phyloP scores from a whole-genome alignment of 495 filamentous ascomycete genomes.

The Podospora bellae-mahoneyi region DNA sequence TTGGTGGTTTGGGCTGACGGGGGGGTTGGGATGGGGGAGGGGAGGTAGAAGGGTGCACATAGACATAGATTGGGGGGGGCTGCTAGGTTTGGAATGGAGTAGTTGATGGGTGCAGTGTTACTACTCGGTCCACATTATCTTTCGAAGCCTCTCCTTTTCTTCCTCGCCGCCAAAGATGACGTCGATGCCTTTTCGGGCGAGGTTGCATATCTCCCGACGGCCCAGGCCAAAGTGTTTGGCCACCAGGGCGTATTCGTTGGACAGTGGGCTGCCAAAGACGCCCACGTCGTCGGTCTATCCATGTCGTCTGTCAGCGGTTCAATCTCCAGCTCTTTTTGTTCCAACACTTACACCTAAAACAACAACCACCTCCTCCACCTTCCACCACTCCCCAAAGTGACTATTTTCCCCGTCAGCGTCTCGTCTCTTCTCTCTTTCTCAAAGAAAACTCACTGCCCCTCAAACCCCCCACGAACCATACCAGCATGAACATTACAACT shows the following conservation, averaged over 20 bases:
- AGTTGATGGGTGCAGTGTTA: too few species aligned
- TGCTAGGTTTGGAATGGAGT: too few species aligned
- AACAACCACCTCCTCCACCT: slow-evolving; percentile 34
- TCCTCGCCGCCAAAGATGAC: slow-evolving; percentile 62
- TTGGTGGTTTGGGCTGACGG: slow-evolving; percentile 41
- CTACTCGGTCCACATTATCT: slow-evolving; percentile 43
- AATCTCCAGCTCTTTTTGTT: background rate
- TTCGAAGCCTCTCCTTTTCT: slow-evolving; percentile 56
- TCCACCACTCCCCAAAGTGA: slow-evolving; percentile 40
- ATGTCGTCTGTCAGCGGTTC: background rate
- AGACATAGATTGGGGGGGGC: background rate
- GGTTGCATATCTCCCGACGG: slow-evolving; percentile 50
- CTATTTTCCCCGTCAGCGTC: slow-evolving; percentile 12
- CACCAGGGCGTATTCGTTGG: slow-evolving; percentile 73
- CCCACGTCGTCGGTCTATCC: slow-evolving; percentile 84
- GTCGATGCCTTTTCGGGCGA: slow-evolving; percentile 56
- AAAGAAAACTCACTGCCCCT: slow-evolving; percentile 47
- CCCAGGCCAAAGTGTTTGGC: slow-evolving; percentile 65
- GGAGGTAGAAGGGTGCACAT: slow-evolving; percentile 2
- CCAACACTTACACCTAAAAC: slow-evolving; percentile 36
- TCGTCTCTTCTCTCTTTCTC: background rate
- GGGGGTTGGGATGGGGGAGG: slow-evolving; percentile 9
- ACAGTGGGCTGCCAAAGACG: slow-evolving; percentile 74
- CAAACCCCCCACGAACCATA: slow-evolving; percentile 67
- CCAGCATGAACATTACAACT: slow-evolving; percentile 77